A percentile compares a stretch with the other conserved stretches of the same genome.
These are phyloP conservation scores for Dictyostelium brefeldianum DNA, from an alignment of 78 protist species.

Conservation along the genomic window DNA sequence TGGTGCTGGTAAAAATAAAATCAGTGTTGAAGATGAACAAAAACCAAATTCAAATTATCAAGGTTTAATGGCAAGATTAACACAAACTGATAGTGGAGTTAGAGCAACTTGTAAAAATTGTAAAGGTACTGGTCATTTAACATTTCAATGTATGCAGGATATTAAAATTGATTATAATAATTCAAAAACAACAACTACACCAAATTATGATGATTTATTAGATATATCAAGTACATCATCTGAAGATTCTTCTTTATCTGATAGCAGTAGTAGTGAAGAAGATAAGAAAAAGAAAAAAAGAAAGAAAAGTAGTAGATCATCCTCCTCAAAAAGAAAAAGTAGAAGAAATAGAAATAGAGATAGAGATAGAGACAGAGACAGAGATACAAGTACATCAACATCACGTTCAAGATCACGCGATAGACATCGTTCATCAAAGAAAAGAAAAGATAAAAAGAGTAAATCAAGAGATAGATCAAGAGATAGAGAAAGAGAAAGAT, in stretches of 20 bases:
- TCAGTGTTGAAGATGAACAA: conserved; percentile 4
- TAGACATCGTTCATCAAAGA: neutral
- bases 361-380: conserved; percentile 26
- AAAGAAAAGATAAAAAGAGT: conserved; percentile 25
- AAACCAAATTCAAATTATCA: conserved; percentile 7
- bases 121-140: conserved; percentile 62
- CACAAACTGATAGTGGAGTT: conserved; percentile 17
- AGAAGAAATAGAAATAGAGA: conserved; percentile 8
- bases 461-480: neutral
- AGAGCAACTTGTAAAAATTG: conserved; percentile 60
- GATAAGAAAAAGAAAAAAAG: conserved; percentile 5
- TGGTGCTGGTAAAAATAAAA: neutral
- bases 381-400: neutral
- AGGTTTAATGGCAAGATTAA: conserved; percentile 49
- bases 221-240: conserved; percentile 69
- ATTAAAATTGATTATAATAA: conserved; percentile 18
- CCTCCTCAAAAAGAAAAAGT: neutral
- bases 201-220: conserved; percentile 46
- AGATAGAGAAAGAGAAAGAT: neutral
- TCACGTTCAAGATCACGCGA: neutral
- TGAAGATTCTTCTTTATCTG: conserved; percentile 39
- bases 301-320: conserved; percentile 22
- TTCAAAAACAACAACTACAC: neutral
- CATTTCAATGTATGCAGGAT: conserved; percentile 47
- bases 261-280: conserved; percentile 43